Percentiles rank a stretch among this genome's conserved stretches.
Conservation (phyloP, 1,284 basidiomycete genomes). For the Fomitopsis palustris region DNA sequence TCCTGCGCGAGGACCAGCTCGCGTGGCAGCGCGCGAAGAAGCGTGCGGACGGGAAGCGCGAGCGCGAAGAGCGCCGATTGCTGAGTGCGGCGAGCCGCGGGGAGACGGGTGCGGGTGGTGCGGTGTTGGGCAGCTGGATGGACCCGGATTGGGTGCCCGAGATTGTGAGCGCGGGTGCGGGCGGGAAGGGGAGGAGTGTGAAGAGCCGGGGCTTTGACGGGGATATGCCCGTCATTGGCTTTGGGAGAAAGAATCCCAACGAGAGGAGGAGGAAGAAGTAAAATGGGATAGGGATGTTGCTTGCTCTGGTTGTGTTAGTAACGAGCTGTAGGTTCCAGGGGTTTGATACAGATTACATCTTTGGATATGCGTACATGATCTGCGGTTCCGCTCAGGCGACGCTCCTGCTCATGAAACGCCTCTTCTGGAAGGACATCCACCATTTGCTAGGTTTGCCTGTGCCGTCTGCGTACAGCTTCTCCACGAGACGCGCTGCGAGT, state of each 20-base stretch:
- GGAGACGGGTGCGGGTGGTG: conserved; percentile 44
- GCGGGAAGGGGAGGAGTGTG: conserved; percentile 67
- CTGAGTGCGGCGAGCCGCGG: conserved; percentile 59
- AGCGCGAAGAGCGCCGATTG: conserved; percentile 78
- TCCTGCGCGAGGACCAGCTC: conserved; percentile 87
- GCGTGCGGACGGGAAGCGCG: conserved; percentile 64
- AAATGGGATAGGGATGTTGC: not conserved
- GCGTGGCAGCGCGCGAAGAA: conserved; percentile 84
- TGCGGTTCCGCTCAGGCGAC: conserved; percentile 40
- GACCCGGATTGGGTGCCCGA: conserved; percentile 96
- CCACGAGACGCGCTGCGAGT: conserved; percentile 81
- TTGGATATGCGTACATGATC: conserved; percentile 8
- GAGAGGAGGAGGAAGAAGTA: conserved; percentile 62
- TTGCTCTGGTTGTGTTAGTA: not conserved
- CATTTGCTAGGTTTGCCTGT: conserved; percentile 95
- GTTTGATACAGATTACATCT: not conserved
- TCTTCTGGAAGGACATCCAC: conserved; percentile 99
- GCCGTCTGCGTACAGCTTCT: conserved; percentile 85
- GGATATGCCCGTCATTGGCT: conserved; percentile 80
- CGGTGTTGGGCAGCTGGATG: conserved; percentile 77
- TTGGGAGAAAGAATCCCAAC: conserved; percentile 86
- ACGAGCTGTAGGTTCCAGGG: not conserved
- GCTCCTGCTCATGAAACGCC: conserved; percentile 92
- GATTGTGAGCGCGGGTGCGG: conserved; percentile 72
- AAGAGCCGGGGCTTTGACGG: conserved; percentile 49